Evolutionary conservation across 129 eudicot genomes (phyloP).

Genomic region (Artemisia annua): DNA sequence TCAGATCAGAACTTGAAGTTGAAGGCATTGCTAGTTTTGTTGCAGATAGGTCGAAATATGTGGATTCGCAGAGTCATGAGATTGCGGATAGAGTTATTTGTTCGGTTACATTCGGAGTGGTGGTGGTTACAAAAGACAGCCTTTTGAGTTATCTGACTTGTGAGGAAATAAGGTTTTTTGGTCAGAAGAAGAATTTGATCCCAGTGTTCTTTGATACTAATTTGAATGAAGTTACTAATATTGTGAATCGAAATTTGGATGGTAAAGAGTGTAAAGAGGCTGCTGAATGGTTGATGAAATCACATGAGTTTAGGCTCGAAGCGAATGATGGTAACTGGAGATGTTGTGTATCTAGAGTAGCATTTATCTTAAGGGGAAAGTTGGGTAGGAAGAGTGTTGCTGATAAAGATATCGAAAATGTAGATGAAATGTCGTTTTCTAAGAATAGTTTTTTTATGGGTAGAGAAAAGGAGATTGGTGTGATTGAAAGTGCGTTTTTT

Average conservation of each 20-base stretch:
- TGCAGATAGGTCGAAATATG: slow-evolving; percentile 72
- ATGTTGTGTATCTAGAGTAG: slow-evolving; percentile 55
- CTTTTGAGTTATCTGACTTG: slow-evolving; percentile 51
- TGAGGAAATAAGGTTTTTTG: slow-evolving; percentile 86
- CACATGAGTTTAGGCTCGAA: slow-evolving; percentile 60
- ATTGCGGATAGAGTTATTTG: slow-evolving; percentile 84
- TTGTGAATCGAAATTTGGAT: slow-evolving; percentile 37
- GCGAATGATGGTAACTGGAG: slow-evolving; percentile 79
- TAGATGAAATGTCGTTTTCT: slow-evolving; percentile 66
- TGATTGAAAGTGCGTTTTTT: slow-evolving; percentile 63
- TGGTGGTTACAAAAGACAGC: slow-evolving; percentile 54
- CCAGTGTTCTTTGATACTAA: slow-evolving; percentile 73
- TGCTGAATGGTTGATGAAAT: slow-evolving; percentile 59
- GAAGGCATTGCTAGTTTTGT: slow-evolving; percentile 88
- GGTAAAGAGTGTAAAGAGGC: slow-evolving; percentile 79
- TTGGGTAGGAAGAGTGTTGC: slow-evolving; percentile 78
- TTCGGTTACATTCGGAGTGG: slow-evolving; percentile 71
- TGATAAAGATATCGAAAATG: slow-evolving; percentile 52
- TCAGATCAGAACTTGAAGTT: slow-evolving; percentile 82
- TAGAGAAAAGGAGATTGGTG: slow-evolving; percentile 64
- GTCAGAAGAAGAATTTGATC: slow-evolving; percentile 79
- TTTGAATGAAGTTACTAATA: slow-evolving; percentile 34
- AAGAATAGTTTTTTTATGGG: slow-evolving; percentile 67
- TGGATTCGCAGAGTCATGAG: slow-evolving; percentile 80
- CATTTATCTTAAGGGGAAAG: slow-evolving; percentile 64